A percentile compares a stretch with the other conserved stretches of the same genome.
Evolutionary conservation across 2,329 filamentous ascomycete species (phyloP).

Genomic region (Curvularia lunata): DNA sequence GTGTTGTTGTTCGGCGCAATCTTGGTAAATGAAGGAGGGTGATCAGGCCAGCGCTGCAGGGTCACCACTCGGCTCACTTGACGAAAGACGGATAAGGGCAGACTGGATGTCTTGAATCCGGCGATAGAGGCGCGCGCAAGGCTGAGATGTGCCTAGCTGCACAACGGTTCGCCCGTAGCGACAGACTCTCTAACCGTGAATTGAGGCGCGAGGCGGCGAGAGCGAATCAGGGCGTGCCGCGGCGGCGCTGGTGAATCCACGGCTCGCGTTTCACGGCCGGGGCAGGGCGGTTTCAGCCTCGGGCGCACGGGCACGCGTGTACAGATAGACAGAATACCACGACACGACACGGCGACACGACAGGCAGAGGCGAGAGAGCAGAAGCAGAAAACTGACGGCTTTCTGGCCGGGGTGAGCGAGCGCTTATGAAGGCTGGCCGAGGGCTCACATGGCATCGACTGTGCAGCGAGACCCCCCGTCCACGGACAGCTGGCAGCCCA

Average conservation of each 20-base stretch:
- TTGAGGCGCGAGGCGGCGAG: slow-evolving; percentile 10
- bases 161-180: slow-evolving; percentile 36
- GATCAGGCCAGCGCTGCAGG: slow-evolving; percentile 10
- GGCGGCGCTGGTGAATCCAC: slow-evolving; percentile 37
- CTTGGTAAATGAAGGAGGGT: slow-evolving; percentile 16
- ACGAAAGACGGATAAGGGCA: not conserved
- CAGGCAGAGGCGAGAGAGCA: not conserved
- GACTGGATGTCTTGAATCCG: slow-evolving; percentile 7
- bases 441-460: not conserved
- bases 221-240: slow-evolving; percentile 34
- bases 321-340: not conserved
- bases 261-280: slow-evolving; percentile 42
- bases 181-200: slow-evolving; percentile 16
- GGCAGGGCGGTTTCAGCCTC: slow-evolving; percentile 40
- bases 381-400: slow-evolving; percentile 1
- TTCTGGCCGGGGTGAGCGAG: not conserved
- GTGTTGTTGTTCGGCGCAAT: slow-evolving; percentile 8
- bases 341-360: not conserved
- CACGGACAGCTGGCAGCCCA: slow-evolving; percentile 5
- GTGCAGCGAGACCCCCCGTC: slow-evolving; percentile 6
- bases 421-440: not conserved
- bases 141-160: slow-evolving; percentile 3
- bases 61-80: not conserved
- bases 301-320: slow-evolving; percentile 12
- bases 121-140: slow-evolving; percentile 8